Percentiles rank a stretch among this genome's conserved stretches.
phyloP scores from a whole-genome alignment of 495 filamentous ascomycete genomes.

The Neurospora intermedia region DNA sequence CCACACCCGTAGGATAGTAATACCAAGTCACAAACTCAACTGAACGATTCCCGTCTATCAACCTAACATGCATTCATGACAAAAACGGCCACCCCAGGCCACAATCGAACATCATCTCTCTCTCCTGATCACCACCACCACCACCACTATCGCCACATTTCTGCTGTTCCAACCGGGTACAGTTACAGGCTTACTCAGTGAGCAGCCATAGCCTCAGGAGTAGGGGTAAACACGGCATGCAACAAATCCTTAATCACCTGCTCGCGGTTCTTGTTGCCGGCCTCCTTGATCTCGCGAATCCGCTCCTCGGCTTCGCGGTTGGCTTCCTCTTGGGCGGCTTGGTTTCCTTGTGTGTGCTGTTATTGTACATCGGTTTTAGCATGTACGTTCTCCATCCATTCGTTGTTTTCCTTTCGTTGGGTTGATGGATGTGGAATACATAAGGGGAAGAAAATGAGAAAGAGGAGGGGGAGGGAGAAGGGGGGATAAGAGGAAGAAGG shows the following conservation, averaged over 20 bases:
- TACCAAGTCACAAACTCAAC: background rate
- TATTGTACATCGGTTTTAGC: conserved; percentile 15
- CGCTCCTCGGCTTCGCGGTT: conserved; percentile 70
- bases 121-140: no score
- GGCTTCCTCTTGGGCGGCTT: conserved; percentile 77
- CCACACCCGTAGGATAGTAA: background rate
- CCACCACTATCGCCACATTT: no score
- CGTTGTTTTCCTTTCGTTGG: background rate
- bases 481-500: background rate
- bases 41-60: background rate
- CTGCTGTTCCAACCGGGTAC: no score
- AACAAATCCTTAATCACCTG: conserved; percentile 75
- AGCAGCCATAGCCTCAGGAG: background rate
- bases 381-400: background rate
- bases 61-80: background rate
- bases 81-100: background rate
- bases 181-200: background rate
- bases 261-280: conserved; percentile 65
- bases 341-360: conserved; percentile 79
- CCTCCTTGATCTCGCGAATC: conserved; percentile 68
- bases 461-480: no score
- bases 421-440: background rate
- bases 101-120: no score
- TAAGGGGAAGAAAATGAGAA: no score
- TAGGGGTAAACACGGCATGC: conserved; percentile 50